Base-by-base conservation (phyloP, 169 alveolate genomes). In the Plasmodium coatneyi region DNA sequence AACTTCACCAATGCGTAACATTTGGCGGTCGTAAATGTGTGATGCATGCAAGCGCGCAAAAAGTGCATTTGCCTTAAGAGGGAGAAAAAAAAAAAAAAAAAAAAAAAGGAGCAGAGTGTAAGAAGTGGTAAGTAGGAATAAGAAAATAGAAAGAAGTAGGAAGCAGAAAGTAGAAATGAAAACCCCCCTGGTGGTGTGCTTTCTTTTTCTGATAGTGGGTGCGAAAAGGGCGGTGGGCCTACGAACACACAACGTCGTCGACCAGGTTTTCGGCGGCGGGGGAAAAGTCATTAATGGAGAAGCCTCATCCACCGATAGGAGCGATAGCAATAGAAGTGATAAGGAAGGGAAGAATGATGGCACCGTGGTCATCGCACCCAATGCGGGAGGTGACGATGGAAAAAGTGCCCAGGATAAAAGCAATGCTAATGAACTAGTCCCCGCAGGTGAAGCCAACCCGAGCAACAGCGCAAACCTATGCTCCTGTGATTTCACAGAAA, bases 401-500 rank as follows among this genome's bases (percentile, higher is more conserved):
- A 25, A 16, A 71, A 39, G 6, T 22, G 46, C 4, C n/a, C 74
- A 30, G 5, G 52, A 5, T 66, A 52, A 7, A 80, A 39, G 79
- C 19, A 28, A 83, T n/a, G 49, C 28, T 22, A n/a, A 14, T 0
- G 16, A 12, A 82, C 25, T 5, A 14, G 22, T 5, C 10, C 39
- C 25, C 30, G 4, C 2, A n/a, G 28, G 3, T 7, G 71, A 41
- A 36, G 91, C 43, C 4, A 76, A 28, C 34, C 30, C 49, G 14
- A n/a, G 70, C 2, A 74, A 43, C n/a, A 34, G 14, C 1, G 79
- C 36, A 7, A 79, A 79, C n/a, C 25, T 87, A 25, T 87, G 89
- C 32, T 56, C 80, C 5, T 87, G 93, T 39, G 87, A 87, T 19
- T 87, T 87, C 71, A 87, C 93, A 12, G 87, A 87, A 19, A 87